These are phyloP conservation scores for Cladosporium sphaerospermum DNA, from an alignment of 2,329 filamentous ascomycete genomes.

Conservation along the genomic window DNA sequence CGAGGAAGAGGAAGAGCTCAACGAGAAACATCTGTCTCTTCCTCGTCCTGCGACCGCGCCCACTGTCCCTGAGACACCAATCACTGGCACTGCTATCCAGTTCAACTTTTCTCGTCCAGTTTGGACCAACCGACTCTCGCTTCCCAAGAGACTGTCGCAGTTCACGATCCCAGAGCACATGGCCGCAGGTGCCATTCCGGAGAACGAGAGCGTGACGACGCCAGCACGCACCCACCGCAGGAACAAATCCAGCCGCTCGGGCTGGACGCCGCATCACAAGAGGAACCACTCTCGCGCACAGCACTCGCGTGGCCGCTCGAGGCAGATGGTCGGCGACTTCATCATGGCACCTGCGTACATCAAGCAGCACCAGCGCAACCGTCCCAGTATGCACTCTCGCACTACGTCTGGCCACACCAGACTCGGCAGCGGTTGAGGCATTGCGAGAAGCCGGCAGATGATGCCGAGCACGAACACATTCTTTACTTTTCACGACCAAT, in stretches of 20 bases:
- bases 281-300: conserved; percentile 4
- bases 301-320: conserved; percentile 8
- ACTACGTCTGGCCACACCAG: conserved; percentile 10
- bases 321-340: conserved; percentile 8
- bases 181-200: conserved; percentile 10
- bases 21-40: conserved; percentile 12
- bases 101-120: conserved; percentile 12
- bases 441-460: background rate
- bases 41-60: conserved; percentile 9
- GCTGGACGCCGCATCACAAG: conserved; percentile 8
- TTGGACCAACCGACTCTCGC: conserved; percentile 7
- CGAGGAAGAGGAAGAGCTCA: conserved; percentile 6
- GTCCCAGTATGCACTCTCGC: conserved; percentile 6
- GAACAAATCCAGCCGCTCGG: conserved; percentile 1
- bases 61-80: conserved; percentile 9
- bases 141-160: conserved; percentile 9
- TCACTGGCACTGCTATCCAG: conserved; percentile 10
- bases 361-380: conserved; percentile 11
- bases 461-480: conserved; percentile 10
- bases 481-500: conserved; percentile 9
- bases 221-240: conserved; percentile 9
- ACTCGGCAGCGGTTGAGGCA: conserved; percentile 8
- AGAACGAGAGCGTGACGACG: background rate
- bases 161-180: conserved; percentile 11
- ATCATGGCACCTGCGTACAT: conserved; percentile 11